A percentile compares a stretch with the other conserved stretches of the same genome.
Conservation (phyloP, 345 rosid species). For the Syzygium oleosum region DNA sequence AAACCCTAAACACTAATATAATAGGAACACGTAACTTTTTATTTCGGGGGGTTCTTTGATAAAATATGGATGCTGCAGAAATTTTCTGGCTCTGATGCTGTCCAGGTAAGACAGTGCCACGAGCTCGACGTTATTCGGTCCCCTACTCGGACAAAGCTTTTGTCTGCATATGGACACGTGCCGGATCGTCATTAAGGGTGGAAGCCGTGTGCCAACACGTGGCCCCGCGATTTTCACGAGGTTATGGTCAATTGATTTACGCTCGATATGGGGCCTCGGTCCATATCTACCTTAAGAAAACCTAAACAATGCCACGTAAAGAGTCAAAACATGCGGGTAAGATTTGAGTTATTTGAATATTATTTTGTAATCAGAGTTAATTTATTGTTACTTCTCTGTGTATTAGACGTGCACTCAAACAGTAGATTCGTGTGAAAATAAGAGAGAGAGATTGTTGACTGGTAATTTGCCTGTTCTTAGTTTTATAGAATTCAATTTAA, state of each 20-base stretch:
- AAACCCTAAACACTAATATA: background rate
- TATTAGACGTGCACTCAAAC: background rate
- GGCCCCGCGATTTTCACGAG: background rate
- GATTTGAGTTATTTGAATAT: background rate
- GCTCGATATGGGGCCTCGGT: background rate
- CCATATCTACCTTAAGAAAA: background rate
- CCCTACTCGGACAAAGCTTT: background rate
- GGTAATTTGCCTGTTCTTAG: background rate
- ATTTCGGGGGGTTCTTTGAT: background rate
- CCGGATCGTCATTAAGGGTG: background rate
- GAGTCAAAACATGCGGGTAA: background rate
- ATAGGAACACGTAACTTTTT: background rate
- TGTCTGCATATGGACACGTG: background rate
- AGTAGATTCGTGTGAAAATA: background rate
- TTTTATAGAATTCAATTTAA: background rate
- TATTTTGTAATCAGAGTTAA: background rate
- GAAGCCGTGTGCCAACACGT: background rate
- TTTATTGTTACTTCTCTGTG: background rate
- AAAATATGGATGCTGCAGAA: background rate
- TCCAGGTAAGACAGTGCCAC: background rate
- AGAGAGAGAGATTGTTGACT: background rate
- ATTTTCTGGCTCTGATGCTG: background rate
- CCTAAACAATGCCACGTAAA: background rate
- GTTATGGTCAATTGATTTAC: background rate
- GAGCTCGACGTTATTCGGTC: background rate